Evolutionary conservation across 164 flowering plant genomes (phyloP).

Genomic region (Magnolia officinalis): DNA sequence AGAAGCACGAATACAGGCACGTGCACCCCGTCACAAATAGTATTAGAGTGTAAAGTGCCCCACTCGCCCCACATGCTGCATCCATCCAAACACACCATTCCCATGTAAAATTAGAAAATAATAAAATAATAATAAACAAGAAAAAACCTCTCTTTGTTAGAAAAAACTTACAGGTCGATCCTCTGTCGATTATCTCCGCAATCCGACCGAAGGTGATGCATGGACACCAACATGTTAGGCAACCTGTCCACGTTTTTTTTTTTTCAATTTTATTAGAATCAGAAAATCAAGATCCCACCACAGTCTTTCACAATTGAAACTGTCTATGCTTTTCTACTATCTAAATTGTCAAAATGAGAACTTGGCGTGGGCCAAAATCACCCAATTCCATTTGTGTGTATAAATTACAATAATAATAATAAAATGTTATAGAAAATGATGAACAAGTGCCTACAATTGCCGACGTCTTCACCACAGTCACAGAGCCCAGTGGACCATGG

Average conservation of each 20-base stretch:
- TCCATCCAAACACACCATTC: not conserved
- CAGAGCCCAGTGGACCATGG: conserved; percentile 61
- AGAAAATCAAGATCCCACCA: too few species aligned
- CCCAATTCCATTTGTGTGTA: not conserved
- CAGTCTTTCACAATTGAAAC: too few species aligned
- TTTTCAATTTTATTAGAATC: too few species aligned
- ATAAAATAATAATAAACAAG: not conserved
- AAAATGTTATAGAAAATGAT: not conserved
- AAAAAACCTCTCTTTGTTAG: not conserved
- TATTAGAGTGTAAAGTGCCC: conserved; percentile 14
- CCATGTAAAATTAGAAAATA: not conserved
- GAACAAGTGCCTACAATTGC: conserved; percentile 29
- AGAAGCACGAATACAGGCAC: conserved; percentile 21
- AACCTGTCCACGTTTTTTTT: conserved; percentile 28
- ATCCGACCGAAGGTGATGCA: conserved; percentile 15
- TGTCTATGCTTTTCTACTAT: too few species aligned
- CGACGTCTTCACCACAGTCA: conserved; percentile 33
- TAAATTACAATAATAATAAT: not conserved
- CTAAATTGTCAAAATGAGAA: too few species aligned
- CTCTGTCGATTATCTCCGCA: conserved; percentile 13
- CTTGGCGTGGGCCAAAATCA: not conserved
- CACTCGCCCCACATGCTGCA: conserved; percentile 13
- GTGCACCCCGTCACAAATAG: conserved; percentile 5
- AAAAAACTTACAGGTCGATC: conserved; percentile 3
- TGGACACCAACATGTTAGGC: conserved; percentile 36